phyloP scores from a whole-genome alignment of 495 filamentous ascomycete genomes.

The Lasiosphaeriaceae sp. region DNA sequence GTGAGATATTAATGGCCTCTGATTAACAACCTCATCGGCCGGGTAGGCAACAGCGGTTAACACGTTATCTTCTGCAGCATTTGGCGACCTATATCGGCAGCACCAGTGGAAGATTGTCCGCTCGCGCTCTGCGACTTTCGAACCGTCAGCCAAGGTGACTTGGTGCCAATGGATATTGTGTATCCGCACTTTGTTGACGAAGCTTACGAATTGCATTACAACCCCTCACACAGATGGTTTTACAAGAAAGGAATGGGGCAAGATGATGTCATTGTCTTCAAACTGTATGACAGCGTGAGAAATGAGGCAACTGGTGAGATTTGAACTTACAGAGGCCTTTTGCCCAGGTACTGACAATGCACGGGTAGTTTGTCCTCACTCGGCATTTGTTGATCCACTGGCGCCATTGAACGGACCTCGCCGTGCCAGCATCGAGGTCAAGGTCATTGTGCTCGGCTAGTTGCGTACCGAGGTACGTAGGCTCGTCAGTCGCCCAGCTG shows the following conservation, averaged over 20 bases:
- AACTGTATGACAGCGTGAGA: slow-evolving; percentile 7
- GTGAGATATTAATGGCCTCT: too few relatives aligned
- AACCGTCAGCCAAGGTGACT: slow-evolving; percentile 8
- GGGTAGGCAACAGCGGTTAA: too few relatives aligned
- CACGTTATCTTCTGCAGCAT: too few relatives aligned
- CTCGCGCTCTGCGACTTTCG: slow-evolving; percentile 13
- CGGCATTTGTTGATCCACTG: slow-evolving; percentile 8
- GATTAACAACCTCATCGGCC: too few relatives aligned
- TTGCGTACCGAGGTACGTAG: too few relatives aligned
- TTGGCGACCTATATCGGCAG: slow-evolving; percentile 10
- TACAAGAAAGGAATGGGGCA: slow-evolving; percentile 9
- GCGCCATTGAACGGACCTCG: not conserved
- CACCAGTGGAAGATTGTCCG: slow-evolving; percentile 12
- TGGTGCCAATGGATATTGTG: slow-evolving; percentile 1
- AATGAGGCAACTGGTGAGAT: slow-evolving; percentile 9
- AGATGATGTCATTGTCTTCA: slow-evolving; percentile 12
- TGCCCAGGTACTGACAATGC: not conserved
- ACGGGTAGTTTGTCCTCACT: slow-evolving; percentile 9
- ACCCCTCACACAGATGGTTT: slow-evolving; percentile 12
- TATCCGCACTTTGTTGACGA: slow-evolving; percentile 14
- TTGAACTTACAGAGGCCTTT: not conserved
- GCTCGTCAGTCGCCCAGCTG: too few relatives aligned
- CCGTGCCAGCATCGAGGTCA: slow-evolving; percentile 13
- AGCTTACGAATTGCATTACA: slow-evolving; percentile 13
- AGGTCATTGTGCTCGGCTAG: slow-evolving; percentile 9